Evolutionary conservation across 352 stramenopile genomes (phyloP).

Genomic region (Phytophthora melonis): DNA sequence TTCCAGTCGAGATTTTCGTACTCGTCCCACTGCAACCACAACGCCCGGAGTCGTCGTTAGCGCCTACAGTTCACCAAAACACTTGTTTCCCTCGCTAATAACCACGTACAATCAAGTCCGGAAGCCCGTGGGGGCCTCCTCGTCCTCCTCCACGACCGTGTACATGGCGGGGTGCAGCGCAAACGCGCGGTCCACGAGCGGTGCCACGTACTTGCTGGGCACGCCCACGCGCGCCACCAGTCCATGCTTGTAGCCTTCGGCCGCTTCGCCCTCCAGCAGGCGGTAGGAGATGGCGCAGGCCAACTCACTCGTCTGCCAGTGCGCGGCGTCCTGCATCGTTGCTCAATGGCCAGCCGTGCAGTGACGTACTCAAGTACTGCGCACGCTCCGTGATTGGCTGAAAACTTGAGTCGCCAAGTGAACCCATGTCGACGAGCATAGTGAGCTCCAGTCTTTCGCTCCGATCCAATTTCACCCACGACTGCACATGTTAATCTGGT

Average conservation of each 20-base stretch:
- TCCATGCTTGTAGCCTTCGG: slow-evolving; percentile 37
- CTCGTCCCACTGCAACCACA: slow-evolving; percentile 60
- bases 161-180: slow-evolving; percentile 59
- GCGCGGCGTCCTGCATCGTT: slow-evolving; percentile 26
- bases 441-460: slow-evolving; percentile 10
- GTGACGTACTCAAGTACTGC: slow-evolving; percentile 2
- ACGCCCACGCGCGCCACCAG: slow-evolving; percentile 50
- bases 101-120: slow-evolving; percentile 50
- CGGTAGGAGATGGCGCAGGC: slow-evolving; percentile 49
- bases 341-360: slow-evolving; percentile 2
- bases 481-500: slow-evolving; percentile 9
- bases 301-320: slow-evolving; percentile 55
- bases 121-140: slow-evolving; percentile 17
- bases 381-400: slow-evolving; percentile 13
- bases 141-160: slow-evolving; percentile 34
- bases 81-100: not conserved
- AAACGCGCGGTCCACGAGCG: slow-evolving; percentile 56
- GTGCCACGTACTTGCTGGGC: slow-evolving; percentile 52
- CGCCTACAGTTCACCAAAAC: slow-evolving; percentile 10
- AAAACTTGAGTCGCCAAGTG: slow-evolving; percentile 14
- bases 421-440: slow-evolving; percentile 28
- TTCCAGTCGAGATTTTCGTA: slow-evolving; percentile 78
- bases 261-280: slow-evolving; percentile 38
- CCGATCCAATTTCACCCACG: slow-evolving; percentile 10
- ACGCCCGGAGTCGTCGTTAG: slow-evolving; percentile 18